Base-by-base conservation (phyloP, 768 basidiomycete species). In the Candolleomyces aberdarensis region DNA sequence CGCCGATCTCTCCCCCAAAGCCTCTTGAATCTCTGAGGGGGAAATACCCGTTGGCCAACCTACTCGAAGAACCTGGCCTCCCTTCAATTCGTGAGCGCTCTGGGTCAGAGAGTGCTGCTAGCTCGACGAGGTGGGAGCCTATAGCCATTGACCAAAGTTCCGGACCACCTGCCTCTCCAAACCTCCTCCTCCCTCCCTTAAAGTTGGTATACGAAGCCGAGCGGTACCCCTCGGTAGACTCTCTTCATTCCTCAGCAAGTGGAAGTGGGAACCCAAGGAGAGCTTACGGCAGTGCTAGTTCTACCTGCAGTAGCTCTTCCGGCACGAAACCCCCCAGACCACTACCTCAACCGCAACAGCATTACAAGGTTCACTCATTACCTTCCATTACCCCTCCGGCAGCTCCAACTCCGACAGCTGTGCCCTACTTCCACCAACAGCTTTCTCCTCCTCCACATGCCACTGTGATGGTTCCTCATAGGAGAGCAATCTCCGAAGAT, bases 201-300 rank as follows among this genome's bases (percentile, higher is more conserved):
- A 46, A 55, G n/a, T 8, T 39, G 26, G 55, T 57, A 6, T 61
- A 61, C 40, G 39, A 56, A 14, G n/a, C 47, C 9, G 60, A 61
- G 19, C 54, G 48, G 13, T 61, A 61, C 26, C 60, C 60, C 17
- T 40, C 60, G 6, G 39, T 10, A 4, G 20, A 41, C 1, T 46
- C 47, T 9, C 31, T 49, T 7, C 2, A 3, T 26, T 41, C 40
- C 36, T 36, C 31, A 40, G 13, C 9, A 14, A 20, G 19, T 22
- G 22, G 17, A 36, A 19, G 20, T 40, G 22, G 31, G 36, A 6
- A 2, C 5, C 6, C 36, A 5, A 36, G 36, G 6, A 7, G 36
- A 36, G 3, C 36, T 2, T 36, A 36, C 6, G 36, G 36, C 11
- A 36, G 36, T 11, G 6, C 11, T 19, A n/a, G 31, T 20, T 41